Evolutionary conservation across 2,329 filamentous ascomycete genomes (phyloP).

Genomic region (Pestalotiopsis sp.): DNA sequence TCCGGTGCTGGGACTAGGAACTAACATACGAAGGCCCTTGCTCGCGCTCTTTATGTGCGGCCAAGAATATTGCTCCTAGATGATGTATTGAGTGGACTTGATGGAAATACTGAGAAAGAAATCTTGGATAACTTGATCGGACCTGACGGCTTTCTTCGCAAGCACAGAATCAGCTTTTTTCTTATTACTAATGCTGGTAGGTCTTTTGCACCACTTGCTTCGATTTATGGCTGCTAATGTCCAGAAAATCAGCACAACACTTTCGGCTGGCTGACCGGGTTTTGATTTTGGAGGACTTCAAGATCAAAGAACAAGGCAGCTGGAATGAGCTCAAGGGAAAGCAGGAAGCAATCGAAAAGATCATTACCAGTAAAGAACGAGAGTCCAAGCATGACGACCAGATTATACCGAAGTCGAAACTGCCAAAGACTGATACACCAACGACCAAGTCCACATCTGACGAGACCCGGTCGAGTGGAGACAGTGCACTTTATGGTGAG

Average conservation of each 20-base stretch:
- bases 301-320: slow-evolving; percentile 31
- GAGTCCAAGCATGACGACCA: background rate
- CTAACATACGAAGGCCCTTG: slow-evolving; percentile 33
- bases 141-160: slow-evolving; percentile 30
- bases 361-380: slow-evolving; percentile 20
- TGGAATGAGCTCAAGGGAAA: background rate
- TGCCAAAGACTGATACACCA: background rate
- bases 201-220: background rate
- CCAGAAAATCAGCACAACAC: slow-evolving; percentile 32
- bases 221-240: slow-evolving; percentile 16
- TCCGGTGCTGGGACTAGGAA: background rate
- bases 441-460: background rate
- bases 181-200: slow-evolving; percentile 21
- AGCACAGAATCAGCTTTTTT: slow-evolving; percentile 3
- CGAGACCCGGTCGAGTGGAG: background rate
- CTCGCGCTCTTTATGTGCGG: slow-evolving; percentile 36
- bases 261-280: slow-evolving; percentile 31
- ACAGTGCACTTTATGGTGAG: slow-evolving; percentile 10
- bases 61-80: slow-evolving; percentile 35
- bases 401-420: background rate
- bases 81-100: slow-evolving; percentile 39
- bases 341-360: slow-evolving; percentile 34
- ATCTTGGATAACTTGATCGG: slow-evolving; percentile 35
- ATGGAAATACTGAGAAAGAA: slow-evolving; percentile 34
- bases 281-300: slow-evolving; percentile 37